Base-by-base conservation (phyloP, 2,329 filamentous ascomycete species). In the Penicillium sp. region DNA sequence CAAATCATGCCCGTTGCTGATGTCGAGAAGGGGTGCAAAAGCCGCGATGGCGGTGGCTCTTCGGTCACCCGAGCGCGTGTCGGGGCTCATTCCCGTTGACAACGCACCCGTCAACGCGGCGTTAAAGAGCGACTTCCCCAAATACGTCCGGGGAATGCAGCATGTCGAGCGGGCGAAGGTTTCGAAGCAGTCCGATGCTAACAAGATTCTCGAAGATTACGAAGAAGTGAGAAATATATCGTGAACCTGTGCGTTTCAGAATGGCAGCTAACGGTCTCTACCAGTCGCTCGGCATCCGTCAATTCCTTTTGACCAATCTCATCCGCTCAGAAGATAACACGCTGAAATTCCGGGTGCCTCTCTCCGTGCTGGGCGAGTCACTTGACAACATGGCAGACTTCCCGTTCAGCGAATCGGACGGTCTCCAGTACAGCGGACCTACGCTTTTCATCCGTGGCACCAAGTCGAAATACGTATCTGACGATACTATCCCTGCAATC, bases 231-330 rank as follows among this genome's bases (percentile, higher is more conserved):
- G 69, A 35, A 8, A 45, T 24, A 50, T 20, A 20, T 35, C 25
- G 4, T 5, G 11, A 30, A 30, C 10, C 28, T 14, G 11, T 30
- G 10, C 25, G 25, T 27, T 30, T 30, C 11, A 54, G 43, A 49
- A n/a, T 44, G 8, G 6, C n/a, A 16, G 22, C 48, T 56, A 13
- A 54, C 20, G 16, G 6, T 10, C 13, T 24, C 10, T 10, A 1
- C 10, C 46, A 85, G 78, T 84, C 86, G 13, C 71, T 95, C 4
- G 77, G 85, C 0, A 87, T 99, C 60, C 86, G 94, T 2, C 92
- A 96, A 67, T 99, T 97, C 70, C 81, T 99, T 14, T 82, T 99
- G 0, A 90, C 89, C 10, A 99, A 97, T 68, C 77, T 97, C 35
- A 73, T 87, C 60, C 82, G 85, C 5, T 64, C 71, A 3, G 65